Conservation (phyloP, 495 filamentous ascomycete species). For the Aspergillus saccharolyticus region DNA sequence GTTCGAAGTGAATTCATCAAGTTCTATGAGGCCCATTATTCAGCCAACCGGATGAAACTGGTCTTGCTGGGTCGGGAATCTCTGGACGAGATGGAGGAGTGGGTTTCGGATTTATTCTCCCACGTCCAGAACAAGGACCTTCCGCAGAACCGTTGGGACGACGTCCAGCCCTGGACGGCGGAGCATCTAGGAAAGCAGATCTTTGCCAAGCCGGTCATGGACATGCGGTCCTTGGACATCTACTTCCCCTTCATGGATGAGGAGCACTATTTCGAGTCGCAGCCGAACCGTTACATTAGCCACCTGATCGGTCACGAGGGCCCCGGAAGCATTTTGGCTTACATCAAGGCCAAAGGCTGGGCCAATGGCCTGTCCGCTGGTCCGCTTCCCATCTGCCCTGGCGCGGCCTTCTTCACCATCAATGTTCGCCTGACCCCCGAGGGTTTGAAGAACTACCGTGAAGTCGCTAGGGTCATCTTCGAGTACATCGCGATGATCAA, state of each 20-base stretch:
- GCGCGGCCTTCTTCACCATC: conserved; percentile 77
- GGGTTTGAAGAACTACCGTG: conserved; percentile 76
- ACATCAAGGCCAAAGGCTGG: conserved; percentile 95
- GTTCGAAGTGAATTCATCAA: conserved; percentile 92
- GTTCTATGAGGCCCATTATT: conserved; percentile 88
- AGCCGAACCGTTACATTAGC: conserved; percentile 84
- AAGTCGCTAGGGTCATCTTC: conserved; percentile 84
- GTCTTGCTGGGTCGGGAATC: conserved; percentile 83
- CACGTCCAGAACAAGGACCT: conserved; percentile 81
- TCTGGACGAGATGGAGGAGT: conserved; percentile 81
- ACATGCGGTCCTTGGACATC: conserved; percentile 76
- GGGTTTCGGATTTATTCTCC: conserved; percentile 84
- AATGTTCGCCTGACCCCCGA: conserved; percentile 81
- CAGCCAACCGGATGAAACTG: conserved; percentile 93
- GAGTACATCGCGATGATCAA: conserved; percentile 88
- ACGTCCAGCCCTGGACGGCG: conserved; percentile 60
- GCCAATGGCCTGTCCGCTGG: conserved; percentile 83
- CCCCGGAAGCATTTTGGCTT: conserved; percentile 90
- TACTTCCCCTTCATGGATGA: conserved; percentile 89
- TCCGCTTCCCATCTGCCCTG: conserved; percentile 69
- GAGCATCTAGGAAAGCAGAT: conserved; percentile 71
- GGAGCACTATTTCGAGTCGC: conserved; percentile 72
- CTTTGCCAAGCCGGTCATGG: conserved; percentile 97
- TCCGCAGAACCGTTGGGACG: conserved; percentile 74
- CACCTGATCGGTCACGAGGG: conserved; percentile 97